These are phyloP conservation scores for Magnolia sinica DNA, from an alignment of 164 flowering plant genomes.

Conservation along the genomic window DNA sequence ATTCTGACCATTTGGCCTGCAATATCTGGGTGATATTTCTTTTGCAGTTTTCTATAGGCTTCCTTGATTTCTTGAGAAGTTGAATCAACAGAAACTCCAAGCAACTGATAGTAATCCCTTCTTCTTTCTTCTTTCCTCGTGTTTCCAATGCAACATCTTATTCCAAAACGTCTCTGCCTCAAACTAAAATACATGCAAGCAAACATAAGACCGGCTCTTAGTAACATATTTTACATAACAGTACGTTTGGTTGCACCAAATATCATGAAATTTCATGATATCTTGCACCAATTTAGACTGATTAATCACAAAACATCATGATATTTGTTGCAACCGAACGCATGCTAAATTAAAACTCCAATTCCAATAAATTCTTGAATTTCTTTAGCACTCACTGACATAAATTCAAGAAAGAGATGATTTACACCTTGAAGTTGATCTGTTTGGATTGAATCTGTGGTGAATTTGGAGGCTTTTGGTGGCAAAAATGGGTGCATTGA, in stretches of 20 bases:
- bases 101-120: constrained; percentile 49
- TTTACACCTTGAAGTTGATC: constrained; percentile 28
- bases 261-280: background rate
- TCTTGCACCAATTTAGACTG: too few relatives aligned
- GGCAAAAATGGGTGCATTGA: constrained; percentile 10
- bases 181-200: constrained; percentile 16
- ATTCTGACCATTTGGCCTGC: constrained; percentile 54
- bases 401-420: background rate
- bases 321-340: too few relatives aligned
- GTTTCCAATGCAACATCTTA: constrained; percentile 20
- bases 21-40: constrained; percentile 69
- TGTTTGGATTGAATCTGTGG: constrained; percentile 15
- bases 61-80: constrained; percentile 47
- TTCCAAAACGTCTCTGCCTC: constrained; percentile 12
- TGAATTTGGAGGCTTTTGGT: constrained; percentile 14
- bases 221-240: too few relatives aligned
- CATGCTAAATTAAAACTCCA: background rate
- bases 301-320: too few relatives aligned
- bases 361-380: background rate
- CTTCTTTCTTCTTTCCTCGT: constrained; percentile 7
- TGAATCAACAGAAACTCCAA: constrained; percentile 58
- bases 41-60: constrained; percentile 67
- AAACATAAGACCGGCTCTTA: background rate
- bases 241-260: too few relatives aligned
- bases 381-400: constrained; percentile 1